phyloP scores from a whole-genome alignment of 208 protist species.

The Leishmania aethiopica region DNA sequence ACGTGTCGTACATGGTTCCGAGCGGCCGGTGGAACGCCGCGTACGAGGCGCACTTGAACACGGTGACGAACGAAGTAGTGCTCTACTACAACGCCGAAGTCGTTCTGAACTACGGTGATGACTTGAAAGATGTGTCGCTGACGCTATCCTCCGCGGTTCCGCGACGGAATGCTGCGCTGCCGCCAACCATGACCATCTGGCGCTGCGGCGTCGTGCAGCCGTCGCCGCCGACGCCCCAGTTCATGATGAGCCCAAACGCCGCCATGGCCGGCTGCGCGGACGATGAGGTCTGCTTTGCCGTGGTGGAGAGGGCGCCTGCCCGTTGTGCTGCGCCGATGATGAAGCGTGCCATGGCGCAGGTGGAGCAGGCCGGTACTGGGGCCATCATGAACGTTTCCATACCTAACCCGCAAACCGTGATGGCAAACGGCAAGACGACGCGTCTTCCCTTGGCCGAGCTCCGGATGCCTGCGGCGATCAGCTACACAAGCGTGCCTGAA shows the following conservation, averaged over 20 bases:
- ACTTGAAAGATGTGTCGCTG: constrained; percentile 24
- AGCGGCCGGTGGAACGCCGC: constrained; percentile 17
- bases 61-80: constrained; percentile 24
- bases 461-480: constrained; percentile 23
- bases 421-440: constrained; percentile 30
- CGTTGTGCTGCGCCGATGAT: constrained; percentile 19
- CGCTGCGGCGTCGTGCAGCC: constrained; percentile 21
- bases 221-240: neutral
- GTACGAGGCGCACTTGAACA: constrained; percentile 32
- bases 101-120: constrained; percentile 15
- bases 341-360: neutral
- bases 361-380: constrained; percentile 24
- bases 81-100: constrained; percentile 35
- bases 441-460: constrained; percentile 30
- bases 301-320: no score
- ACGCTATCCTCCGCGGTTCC: constrained; percentile 24
- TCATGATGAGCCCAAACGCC: neutral
- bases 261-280: neutral
- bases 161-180: constrained; percentile 23
- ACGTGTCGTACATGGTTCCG: constrained; percentile 30
- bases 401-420: constrained; percentile 23
- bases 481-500: constrained; percentile 28
- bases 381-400: constrained; percentile 31
- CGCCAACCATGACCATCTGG: constrained; percentile 24
- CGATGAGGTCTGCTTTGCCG: no score